Evolutionary conservation across 2,329 filamentous ascomycete genomes (phyloP), one percentile per base, ranked within the genome.

Genomic region (Dactylellina parvicollis): DNA sequence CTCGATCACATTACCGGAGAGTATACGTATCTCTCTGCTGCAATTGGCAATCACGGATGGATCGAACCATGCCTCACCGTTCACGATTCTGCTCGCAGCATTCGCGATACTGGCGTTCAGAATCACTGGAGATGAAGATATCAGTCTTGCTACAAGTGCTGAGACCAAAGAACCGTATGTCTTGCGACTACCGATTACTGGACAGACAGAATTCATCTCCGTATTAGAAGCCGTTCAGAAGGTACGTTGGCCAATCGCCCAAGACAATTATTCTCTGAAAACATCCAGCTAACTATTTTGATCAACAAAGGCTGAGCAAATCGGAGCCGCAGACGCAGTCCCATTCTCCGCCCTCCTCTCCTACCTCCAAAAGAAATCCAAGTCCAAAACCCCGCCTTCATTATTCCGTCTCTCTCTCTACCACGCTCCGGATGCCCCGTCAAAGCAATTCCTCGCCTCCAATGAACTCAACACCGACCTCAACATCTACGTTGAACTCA

Each of bases 51-150:
- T 70, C 77, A 80, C 36, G 72, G 78, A 57, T 75, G 79, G 50
- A 72, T 80, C 28, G 76, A 78, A 16, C 80, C 81, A 2, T 74
- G 78, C 77, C 3, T 75, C 77, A 24, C 77, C 77, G 0, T 83
- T 83, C 57, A 81, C 80, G 2, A 78, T 83, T 40, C 79, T 84
- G 49, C 76, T 84, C 69, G 80, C 82, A 20, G 81, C 82, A 18
- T 82, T 83, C 49, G 78, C 83, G 1, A 78, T 83, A 54, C 78
- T 84, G 46, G 82, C 82, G 20, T 80, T 80, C 71, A 81, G 83
- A 70, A 77, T 84, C 75, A 84, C 82, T 12, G 83, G 83, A 16
- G 83, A 84, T 70, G 83, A 84, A 74, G 83, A 84, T 75, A 83
- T 84, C 71, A 81, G 82, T 32, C 78, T 84, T 61, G 83, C 81